These are phyloP conservation scores for Marsdenia floribunda DNA, from an alignment of 257 asterid species.

Conservation along the genomic window DNA sequence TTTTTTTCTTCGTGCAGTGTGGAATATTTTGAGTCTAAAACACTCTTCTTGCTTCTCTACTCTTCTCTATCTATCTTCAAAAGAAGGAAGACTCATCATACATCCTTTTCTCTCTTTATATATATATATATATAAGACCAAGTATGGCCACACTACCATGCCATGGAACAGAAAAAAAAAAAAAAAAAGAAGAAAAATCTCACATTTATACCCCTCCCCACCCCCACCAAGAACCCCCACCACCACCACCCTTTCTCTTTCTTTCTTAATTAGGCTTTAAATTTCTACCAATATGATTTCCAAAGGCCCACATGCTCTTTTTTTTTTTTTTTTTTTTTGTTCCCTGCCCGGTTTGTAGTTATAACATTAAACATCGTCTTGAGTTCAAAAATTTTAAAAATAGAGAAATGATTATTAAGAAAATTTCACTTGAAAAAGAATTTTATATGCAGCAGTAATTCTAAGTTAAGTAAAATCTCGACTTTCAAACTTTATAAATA, in stretches of 20 bases:
- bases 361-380: too few relatives aligned
- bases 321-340: slow-evolving; percentile 23
- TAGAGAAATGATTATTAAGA: too few relatives aligned
- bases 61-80: slow-evolving; percentile 16
- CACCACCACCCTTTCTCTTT: slow-evolving; percentile 12
- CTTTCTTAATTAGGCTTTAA: slow-evolving; percentile 23
- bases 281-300: slow-evolving; percentile 42
- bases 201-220: slow-evolving; percentile 16
- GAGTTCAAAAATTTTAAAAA: too few relatives aligned
- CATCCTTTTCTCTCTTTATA: slow-evolving; percentile 71
- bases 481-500: too few relatives aligned
- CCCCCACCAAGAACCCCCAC: slow-evolving; percentile 19
- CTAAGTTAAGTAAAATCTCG: too few relatives aligned
- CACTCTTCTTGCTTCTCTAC: not conserved
- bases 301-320: slow-evolving; percentile 42
- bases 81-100: slow-evolving; percentile 59
- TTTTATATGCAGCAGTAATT: too few relatives aligned
- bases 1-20: not conserved
- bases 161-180: too few relatives aligned
- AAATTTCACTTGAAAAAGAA: too few relatives aligned
- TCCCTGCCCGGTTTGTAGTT: too few relatives aligned
- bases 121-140: slow-evolving; percentile 35
- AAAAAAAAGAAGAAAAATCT: not conserved
- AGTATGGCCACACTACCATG: slow-evolving; percentile 4
- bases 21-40: slow-evolving; percentile 17